These are phyloP conservation scores for Saccharomycopsis lassenensis DNA, from an alignment of 805 yeast genomes.

Conservation along the genomic window DNA sequence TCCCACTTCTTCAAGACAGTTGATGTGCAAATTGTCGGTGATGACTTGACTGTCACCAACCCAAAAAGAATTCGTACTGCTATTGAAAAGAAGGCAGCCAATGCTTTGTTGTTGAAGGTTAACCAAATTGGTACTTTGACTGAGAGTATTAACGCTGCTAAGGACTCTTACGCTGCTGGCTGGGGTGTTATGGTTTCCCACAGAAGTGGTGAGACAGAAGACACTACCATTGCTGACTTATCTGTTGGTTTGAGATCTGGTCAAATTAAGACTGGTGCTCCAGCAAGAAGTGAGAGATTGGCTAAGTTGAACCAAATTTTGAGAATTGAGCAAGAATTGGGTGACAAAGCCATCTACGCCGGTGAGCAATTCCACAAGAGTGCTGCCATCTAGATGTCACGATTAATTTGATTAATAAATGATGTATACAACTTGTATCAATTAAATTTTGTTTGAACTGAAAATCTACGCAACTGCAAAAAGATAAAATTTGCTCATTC, in stretches of 20 bases:
- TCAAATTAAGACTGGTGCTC: conserved; percentile 99
- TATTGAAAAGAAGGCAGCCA: conserved; percentile 91
- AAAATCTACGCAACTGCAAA: too few relatives aligned
- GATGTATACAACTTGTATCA: too few relatives aligned
- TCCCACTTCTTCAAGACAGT: conserved; percentile 67
- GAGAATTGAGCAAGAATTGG: conserved; percentile 97
- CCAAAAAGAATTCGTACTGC: conserved; percentile 90
- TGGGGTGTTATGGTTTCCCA: conserved; percentile 99
- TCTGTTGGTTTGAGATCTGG: conserved; percentile 97
- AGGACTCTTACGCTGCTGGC: conserved; percentile 87
- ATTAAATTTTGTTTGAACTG: too few relatives aligned
- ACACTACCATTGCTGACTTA: conserved; percentile 95
- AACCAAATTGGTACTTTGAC: conserved; percentile 97
- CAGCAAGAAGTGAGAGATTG: conserved; percentile 99
- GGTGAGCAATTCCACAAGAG: conserved; percentile 77
- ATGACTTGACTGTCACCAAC: conserved; percentile 98
- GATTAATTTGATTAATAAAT: neutral
- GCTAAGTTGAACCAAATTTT: conserved; percentile 97
- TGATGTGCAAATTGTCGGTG: conserved; percentile 89
- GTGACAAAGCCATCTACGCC: conserved; percentile 94
- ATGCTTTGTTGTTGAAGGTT: conserved; percentile 91
- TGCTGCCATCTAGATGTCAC: conserved; percentile 23
- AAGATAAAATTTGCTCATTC: too few relatives aligned
- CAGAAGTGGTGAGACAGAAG: conserved; percentile 99
- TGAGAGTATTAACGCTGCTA: conserved; percentile 95